Evolutionary conservation across 2,329 filamentous ascomycete genomes (phyloP).

Genomic region (Apiospora hydei): DNA sequence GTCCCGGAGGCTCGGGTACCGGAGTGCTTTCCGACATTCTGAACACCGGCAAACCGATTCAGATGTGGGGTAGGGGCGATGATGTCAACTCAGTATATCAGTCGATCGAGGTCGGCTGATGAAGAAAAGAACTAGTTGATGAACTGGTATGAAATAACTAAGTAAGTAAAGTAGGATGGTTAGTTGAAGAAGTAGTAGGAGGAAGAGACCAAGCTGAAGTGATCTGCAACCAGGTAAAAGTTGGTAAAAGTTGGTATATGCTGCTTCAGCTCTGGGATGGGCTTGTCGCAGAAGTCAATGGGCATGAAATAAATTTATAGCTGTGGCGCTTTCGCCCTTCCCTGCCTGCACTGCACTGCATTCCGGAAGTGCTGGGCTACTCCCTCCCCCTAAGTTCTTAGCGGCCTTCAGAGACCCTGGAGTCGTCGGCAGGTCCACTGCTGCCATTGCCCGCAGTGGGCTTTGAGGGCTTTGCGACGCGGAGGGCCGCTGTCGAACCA

Average conservation of each 20-base stretch:
- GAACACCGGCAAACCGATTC: background rate
- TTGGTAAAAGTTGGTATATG: background rate
- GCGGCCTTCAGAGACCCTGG: background rate
- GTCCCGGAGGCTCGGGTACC: slow-evolving; percentile 25
- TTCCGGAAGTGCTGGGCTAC: background rate
- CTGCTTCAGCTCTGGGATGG: background rate
- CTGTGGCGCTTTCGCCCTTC: background rate
- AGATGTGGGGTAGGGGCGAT: background rate
- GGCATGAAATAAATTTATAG: slow-evolving; percentile 20
- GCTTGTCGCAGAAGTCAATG: slow-evolving; percentile 4
- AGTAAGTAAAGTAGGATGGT: background rate
- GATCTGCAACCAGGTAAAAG: background rate
- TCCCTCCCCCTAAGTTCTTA: slow-evolving; percentile 17
- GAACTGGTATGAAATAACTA: background rate
- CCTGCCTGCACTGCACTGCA: background rate
- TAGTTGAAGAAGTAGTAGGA: background rate
- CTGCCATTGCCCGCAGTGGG: background rate
- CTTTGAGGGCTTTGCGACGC: background rate
- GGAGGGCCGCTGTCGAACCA: slow-evolving; percentile 17
- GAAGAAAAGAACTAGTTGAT: background rate
- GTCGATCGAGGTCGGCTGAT: background rate
- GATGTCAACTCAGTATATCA: background rate
- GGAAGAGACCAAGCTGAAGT: background rate
- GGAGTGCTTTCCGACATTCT: slow-evolving; percentile 21
- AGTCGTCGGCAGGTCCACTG: slow-evolving; percentile 4